Percentiles rank a stretch among this genome's conserved stretches.
These are phyloP conservation scores for Apiospora aurea DNA, from an alignment of 2,329 filamentous ascomycete species.

Conservation along the genomic window DNA sequence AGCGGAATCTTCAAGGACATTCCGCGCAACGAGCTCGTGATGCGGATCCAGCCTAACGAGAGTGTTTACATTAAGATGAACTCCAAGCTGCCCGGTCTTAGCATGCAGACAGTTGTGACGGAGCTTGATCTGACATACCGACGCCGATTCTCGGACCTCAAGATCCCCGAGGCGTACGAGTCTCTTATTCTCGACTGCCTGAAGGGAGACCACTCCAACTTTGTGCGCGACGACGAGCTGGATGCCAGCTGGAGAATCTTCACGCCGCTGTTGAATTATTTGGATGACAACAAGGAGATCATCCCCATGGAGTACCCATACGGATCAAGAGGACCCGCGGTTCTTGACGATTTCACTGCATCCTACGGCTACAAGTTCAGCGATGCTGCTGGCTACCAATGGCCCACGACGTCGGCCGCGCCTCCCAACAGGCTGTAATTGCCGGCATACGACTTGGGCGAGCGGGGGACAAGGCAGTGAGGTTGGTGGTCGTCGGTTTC, in stretches of 20 bases:
- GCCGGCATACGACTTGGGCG: constrained; percentile 8
- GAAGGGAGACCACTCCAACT: constrained; percentile 99
- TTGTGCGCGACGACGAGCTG: constrained; percentile 94
- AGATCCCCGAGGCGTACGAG: constrained; percentile 99
- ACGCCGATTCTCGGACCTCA: constrained; percentile 97
- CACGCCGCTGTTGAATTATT: constrained; percentile 94
- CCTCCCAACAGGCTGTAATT: constrained; percentile 83
- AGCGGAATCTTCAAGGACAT: constrained; percentile 99
- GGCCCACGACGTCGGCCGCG: constrained; percentile 78
- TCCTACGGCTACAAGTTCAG: constrained; percentile 99
- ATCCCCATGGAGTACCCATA: constrained; percentile 99
- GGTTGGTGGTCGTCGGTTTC: constrained; percentile 8
- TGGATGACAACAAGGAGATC: constrained; percentile 99
- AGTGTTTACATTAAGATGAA: constrained; percentile 99
- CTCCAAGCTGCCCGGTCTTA: constrained; percentile 96
- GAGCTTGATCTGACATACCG: constrained; percentile 98
- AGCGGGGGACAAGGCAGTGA: constrained; percentile 26
- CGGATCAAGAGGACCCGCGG: constrained; percentile 93
- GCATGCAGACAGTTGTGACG: constrained; percentile 99
- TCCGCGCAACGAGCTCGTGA: constrained; percentile 97
- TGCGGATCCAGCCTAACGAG: constrained; percentile 99
- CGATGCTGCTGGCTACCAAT: constrained; percentile 94
- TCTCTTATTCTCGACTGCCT: constrained; percentile 95
- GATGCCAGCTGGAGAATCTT: constrained; percentile 99
- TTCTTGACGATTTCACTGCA: constrained; percentile 96